phyloP scores from a whole-genome alignment of 1,284 basidiomycete species.

The Coniferiporia weirii region DNA sequence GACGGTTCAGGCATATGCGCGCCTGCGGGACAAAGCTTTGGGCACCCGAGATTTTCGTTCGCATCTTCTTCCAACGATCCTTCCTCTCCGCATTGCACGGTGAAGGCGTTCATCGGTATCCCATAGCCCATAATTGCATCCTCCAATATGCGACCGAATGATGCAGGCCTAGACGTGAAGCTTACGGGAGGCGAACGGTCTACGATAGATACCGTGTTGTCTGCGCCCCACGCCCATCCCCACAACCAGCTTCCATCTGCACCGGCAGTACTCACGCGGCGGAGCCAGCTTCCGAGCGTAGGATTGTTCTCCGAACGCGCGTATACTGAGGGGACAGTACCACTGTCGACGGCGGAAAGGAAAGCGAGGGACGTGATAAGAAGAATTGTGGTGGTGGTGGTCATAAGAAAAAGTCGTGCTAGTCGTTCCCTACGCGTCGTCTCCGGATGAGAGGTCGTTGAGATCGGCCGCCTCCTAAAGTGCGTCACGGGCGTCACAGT shows the following conservation, averaged over 20 bases:
- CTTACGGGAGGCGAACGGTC: constrained; percentile 62
- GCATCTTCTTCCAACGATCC: background rate
- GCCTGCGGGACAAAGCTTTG: constrained; percentile 53
- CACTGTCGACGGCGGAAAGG: background rate
- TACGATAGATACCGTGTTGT: constrained; percentile 74
- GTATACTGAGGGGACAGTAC: background rate
- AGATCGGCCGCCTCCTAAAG: background rate
- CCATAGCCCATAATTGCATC: constrained; percentile 72
- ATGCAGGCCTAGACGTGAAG: constrained; percentile 60
- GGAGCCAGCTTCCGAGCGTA: constrained; percentile 24
- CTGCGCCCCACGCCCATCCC: constrained; percentile 59
- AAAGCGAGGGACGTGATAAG: background rate
- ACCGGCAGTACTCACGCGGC: constrained; percentile 23
- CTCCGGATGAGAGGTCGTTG: too few species aligned
- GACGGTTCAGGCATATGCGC: constrained; percentile 46
- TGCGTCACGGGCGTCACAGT: background rate
- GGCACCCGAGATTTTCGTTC: constrained; percentile 52
- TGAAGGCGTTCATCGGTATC: constrained; percentile 71
- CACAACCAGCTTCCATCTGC: constrained; percentile 36
- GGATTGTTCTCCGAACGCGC: background rate
- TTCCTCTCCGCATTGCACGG: constrained; percentile 43
- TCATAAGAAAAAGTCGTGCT: constrained; percentile 1
- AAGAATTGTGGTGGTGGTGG: background rate
- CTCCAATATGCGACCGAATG: constrained; percentile 68
- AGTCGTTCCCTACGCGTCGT: background rate